Evolutionary conservation across 148 eudicot genomes (phyloP), one percentile per base, ranked within the genome.

Genomic region (Pouteria glomerata): DNA sequence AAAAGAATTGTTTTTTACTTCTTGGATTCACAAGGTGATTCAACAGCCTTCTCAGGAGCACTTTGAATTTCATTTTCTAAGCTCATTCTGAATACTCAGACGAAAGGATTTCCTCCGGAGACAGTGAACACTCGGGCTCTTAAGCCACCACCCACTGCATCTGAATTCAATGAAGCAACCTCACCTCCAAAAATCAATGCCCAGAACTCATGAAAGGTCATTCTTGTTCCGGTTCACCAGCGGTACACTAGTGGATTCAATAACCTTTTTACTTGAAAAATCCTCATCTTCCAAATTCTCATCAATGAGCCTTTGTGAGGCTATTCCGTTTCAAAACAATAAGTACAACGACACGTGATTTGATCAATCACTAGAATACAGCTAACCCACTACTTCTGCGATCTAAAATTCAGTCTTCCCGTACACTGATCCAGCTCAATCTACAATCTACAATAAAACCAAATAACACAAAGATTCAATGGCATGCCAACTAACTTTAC

Each of bases 31-130:
- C 26, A 13, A 75, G 51, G 2, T 13, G 57, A 55, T 53, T 77
- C 84, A 3, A 57, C 26, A 45, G n/a, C 71, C 44, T 63, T 50
- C 42, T 66, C 48, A 34, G 57, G 60, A 67, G 75, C 68, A 55
- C 71, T 81, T 65, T 57, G 71, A 76, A 78, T 74, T 61, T 81
- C 85, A 63, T 62, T 67, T 37, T 73, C 79, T 15, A 73, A 85
- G 76, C 81, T 85, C 89, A 85, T 85, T 78, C 62, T 83, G 73
- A 59, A 37, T n/a, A 47, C 27, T 27, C 6, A 52, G 3, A 41
- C 34, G 12, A 6, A 52, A 63, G n/a, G 0, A 33, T 69, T 35
- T 24, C 6, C 52, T 67, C 29, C n/a, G n/a, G n/a, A n/a, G n/a
- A n/a, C n/a, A n/a, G n/a, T n/a, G n/a, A n/a, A 18, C 7, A 39